Conservation (phyloP, 208 protist genomes). For the Trypanosomatidae sp. region DNA sequence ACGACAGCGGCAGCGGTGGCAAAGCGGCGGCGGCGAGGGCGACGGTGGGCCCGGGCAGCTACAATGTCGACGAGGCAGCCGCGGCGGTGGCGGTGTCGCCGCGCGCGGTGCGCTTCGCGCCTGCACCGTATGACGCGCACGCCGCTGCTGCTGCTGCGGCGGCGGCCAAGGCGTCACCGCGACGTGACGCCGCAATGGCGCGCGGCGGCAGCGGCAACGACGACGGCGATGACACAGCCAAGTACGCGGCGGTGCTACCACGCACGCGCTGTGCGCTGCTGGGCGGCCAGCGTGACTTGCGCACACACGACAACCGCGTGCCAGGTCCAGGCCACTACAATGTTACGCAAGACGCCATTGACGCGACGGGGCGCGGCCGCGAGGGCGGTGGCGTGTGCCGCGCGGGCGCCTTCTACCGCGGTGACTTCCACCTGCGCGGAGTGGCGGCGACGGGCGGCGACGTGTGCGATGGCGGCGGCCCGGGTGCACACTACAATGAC, state of each 20-base stretch:
- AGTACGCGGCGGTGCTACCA: background rate
- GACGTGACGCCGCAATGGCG: no score
- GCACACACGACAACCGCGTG: conserved; percentile 14
- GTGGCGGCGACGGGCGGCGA: conserved; percentile 4
- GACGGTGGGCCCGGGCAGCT: conserved; percentile 4
- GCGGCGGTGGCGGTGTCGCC: background rate
- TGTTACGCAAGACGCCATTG: no score
- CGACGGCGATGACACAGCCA: background rate
- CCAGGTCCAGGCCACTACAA: conserved; percentile 52
- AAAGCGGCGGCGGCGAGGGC: background rate
- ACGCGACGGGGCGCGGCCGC: conserved; percentile 1
- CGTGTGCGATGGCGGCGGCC: conserved; percentile 7
- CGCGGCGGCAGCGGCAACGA: no score
- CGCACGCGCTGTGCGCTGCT: conserved; percentile 1
- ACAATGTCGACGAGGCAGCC: conserved; percentile 1
- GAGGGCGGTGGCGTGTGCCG: conserved; percentile 2
- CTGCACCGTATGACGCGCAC: no score
- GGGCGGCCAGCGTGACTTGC: conserved; percentile 1
- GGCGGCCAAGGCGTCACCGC: no score
- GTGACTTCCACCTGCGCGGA: conserved; percentile 41
- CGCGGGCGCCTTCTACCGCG: conserved; percentile 55
- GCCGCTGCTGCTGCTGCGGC: no score
- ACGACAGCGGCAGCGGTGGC: background rate
- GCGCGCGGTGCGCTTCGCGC: background rate
- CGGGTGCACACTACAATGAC: conserved; percentile 45